A percentile compares a stretch with the other conserved stretches of the same genome.
Conservation (phyloP, 306 rosid genomes). For the Ziziphus jujuba region DNA sequence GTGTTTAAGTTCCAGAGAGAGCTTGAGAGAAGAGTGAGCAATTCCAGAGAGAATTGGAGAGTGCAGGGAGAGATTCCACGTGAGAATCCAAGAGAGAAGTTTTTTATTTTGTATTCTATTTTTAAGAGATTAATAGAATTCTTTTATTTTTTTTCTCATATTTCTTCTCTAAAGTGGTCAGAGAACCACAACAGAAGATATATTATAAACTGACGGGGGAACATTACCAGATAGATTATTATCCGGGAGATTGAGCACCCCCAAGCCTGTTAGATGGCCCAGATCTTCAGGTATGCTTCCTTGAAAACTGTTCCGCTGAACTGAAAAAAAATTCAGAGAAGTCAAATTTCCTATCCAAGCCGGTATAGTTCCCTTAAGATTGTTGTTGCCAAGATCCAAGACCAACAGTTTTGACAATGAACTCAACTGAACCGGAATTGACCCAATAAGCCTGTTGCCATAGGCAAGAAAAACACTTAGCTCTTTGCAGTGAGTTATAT, state of each 20-base stretch:
- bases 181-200: too few relatives aligned
- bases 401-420: slow-evolving; percentile 14
- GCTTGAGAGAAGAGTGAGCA: too few relatives aligned
- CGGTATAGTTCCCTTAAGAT: slow-evolving; percentile 44
- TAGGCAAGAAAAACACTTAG: background rate
- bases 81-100: too few relatives aligned
- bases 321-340: slow-evolving; percentile 16
- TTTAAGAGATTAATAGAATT: too few relatives aligned
- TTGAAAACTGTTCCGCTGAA: slow-evolving; percentile 29
- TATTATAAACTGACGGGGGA: slow-evolving; percentile 41
- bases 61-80: too few relatives aligned
- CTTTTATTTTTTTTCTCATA: too few relatives aligned
- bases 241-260: slow-evolving; percentile 7
- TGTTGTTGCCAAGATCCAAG: slow-evolving; percentile 22
- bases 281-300: slow-evolving; percentile 45
- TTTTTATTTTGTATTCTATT: too few relatives aligned
- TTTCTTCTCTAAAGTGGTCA: too few relatives aligned
- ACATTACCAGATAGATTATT: slow-evolving; percentile 38
- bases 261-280: slow-evolving; percentile 28
- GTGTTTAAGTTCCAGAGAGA: too few relatives aligned
- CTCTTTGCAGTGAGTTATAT: slow-evolving; percentile 35
- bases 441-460: slow-evolving; percentile 7
- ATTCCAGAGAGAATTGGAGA: too few relatives aligned
- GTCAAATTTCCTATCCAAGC: slow-evolving; percentile 57
- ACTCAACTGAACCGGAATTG: slow-evolving; percentile 22